Evolutionary conservation across 129 eudicot species (phyloP).

Genomic region (Erigeron canadensis): DNA sequence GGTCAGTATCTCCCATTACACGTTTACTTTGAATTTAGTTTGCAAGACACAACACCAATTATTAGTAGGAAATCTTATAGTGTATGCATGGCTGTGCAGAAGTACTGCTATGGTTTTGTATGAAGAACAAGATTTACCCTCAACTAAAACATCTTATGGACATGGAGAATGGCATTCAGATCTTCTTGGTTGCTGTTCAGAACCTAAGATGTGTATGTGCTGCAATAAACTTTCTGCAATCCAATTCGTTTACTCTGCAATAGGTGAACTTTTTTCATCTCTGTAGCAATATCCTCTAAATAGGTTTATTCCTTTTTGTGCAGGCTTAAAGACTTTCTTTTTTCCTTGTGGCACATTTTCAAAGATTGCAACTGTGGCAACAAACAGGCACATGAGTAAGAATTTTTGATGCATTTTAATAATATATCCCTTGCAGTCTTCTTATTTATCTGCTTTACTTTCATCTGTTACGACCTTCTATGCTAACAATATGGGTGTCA

Average conservation of each 20-base stretch:
- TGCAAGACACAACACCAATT: not conserved
- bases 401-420: constrained; percentile 25
- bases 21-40: not conserved
- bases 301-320: constrained; percentile 5
- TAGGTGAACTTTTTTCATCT: constrained; percentile 3
- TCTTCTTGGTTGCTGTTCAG: constrained; percentile 95
- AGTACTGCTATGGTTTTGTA: constrained; percentile 63
- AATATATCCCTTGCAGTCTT: not conserved
- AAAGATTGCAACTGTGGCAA: constrained; percentile 82
- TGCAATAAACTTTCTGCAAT: not conserved
- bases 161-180: constrained; percentile 89
- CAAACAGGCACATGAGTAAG: constrained; percentile 77
- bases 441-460: not conserved
- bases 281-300: not conserved
- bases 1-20: constrained; percentile 41
- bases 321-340: constrained; percentile 80
- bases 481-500: not conserved
- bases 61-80: not conserved
- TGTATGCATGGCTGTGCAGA: constrained; percentile 45
- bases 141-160: constrained; percentile 50
- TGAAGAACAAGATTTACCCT: constrained; percentile 50
- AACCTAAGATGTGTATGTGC: constrained; percentile 86
- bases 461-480: not conserved
- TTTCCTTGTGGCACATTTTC: constrained; percentile 97
- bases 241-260: not conserved